Percentiles rank a stretch among this genome's conserved stretches.
Conservation (phyloP, 768 basidiomycete genomes). For the Mycena floridula region DNA sequence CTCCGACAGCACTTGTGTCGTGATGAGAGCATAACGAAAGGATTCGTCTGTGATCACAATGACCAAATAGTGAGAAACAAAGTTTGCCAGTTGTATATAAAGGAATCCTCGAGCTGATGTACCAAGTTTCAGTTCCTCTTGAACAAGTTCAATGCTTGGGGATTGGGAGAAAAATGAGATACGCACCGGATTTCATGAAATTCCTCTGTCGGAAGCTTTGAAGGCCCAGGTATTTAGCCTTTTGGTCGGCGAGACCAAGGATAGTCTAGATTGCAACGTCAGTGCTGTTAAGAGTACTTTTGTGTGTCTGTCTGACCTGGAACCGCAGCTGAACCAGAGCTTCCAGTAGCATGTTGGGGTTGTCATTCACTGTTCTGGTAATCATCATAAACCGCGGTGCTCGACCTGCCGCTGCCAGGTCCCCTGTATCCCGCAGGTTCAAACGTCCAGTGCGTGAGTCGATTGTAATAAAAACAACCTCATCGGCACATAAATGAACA, state of each 20-base stretch:
- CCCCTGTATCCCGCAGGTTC: conserved; percentile 75
- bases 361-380: conserved; percentile 63
- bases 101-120: conserved; percentile 52
- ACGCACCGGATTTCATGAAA: conserved; percentile 56
- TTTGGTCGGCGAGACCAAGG: conserved; percentile 75
- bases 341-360: conserved; percentile 52
- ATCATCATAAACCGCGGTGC: conserved; percentile 57
- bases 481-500: conserved; percentile 69
- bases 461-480: conserved; percentile 69
- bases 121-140: conserved; percentile 72
- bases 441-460: conserved; percentile 77
- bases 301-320: no score
- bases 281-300: conserved; percentile 23
- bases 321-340: conserved; percentile 56
- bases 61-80: conserved; percentile 79
- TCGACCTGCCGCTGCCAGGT: conserved; percentile 68
- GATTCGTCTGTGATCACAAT: conserved; percentile 74
- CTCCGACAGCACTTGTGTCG: conserved; percentile 47
- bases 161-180: not conserved
- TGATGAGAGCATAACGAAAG: conserved; percentile 79
- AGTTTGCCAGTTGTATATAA: conserved; percentile 73
- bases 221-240: conserved; percentile 81
- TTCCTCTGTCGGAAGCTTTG: conserved; percentile 66
- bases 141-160: conserved; percentile 1
- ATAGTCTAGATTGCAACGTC: no score